Percentiles rank a stretch among this genome's conserved stretches.
These are phyloP conservation scores for Heterotrichella gracilis DNA, from an alignment of 352 stramenopile genomes.

Conservation along the genomic window DNA sequence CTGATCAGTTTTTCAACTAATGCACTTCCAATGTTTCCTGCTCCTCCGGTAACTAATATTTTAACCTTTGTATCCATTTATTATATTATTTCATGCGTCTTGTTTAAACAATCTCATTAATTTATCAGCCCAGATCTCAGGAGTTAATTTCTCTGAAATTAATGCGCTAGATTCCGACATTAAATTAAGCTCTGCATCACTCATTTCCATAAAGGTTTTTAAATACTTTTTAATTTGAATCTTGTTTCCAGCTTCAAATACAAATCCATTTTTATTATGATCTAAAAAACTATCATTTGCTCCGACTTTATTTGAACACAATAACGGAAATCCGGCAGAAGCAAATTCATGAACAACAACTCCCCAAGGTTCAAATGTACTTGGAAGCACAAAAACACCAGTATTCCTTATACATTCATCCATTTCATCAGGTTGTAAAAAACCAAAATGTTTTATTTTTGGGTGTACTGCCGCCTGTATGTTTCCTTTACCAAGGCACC, in stretches of 20 bases:
- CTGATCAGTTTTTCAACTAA: background rate
- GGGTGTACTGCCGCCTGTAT: background rate
- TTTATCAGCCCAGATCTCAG: background rate
- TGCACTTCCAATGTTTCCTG: background rate
- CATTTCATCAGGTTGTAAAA: background rate
- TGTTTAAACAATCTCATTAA: too few relatives aligned
- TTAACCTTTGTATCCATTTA: background rate
- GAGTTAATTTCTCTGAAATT: background rate
- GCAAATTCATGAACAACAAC: background rate
- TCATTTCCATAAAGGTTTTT: background rate
- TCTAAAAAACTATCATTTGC: background rate
- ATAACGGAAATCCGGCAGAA: background rate
- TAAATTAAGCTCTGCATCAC: background rate
- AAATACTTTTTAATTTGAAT: background rate
- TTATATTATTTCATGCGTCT: too few relatives aligned
- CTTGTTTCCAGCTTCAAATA: background rate
- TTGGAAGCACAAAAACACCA: background rate
- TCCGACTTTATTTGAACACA: background rate
- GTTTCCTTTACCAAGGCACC: background rate
- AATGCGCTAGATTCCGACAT: background rate
- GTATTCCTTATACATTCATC: background rate
- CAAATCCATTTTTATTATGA: background rate
- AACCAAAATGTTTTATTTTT: slow-evolving; percentile 4
- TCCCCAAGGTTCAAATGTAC: background rate
- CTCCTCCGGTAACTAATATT: background rate